Evolutionary conservation across 2,329 filamentous ascomycete species (phyloP), one percentile per base, ranked within the genome.

Genomic region (Xylaria sp.): DNA sequence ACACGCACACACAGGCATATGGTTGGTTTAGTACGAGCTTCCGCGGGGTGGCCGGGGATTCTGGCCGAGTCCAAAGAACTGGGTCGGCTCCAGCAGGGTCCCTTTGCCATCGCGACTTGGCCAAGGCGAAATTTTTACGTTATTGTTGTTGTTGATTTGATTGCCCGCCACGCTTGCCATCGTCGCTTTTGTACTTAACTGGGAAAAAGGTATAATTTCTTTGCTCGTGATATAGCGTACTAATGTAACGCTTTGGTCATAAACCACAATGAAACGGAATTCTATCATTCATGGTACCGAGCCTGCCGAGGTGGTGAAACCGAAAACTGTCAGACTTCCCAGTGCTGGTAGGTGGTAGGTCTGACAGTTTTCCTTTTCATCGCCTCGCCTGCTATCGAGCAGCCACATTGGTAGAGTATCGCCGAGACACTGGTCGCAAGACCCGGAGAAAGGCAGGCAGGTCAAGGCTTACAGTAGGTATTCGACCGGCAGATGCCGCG

Each of bases 1-100:
- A 28, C 28, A 28, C 3, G 28, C 28, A 28, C 28, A 28, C 28
- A 28, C 28, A 28, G 28, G 6, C 28, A 4, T 5, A 28, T 36
- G 33, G 33, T 36, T 36, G 33, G 33, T 36, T 36, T 48, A 39
- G 60, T 33, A 28, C 58, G 59, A 48, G 51, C 52, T 28, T 28
- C 28, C 66, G 66, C 66, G 66, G 66, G 56, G 62, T 68, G 62
- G 66, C 66, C 62, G 66, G 49, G 49, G 51, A 25, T 36, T 58
- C 56, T 68, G 41, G 66, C 66, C 62, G 62, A 33, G 57, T 28
- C 56, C 56, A 60, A 57, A 64, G 56, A 64, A 65, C 61, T 68
- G 8, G 61, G 61, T 61, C 39, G 41, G 61, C 48, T 56, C 51
- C 28, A 28, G 6, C 3, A 28, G 28, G 28, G 28, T 28, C 28